Evolutionary conservation across 805 yeast species (phyloP), one percentile per base, ranked within the genome.

Genomic region (Saccharomyces kudriavzevii): DNA sequence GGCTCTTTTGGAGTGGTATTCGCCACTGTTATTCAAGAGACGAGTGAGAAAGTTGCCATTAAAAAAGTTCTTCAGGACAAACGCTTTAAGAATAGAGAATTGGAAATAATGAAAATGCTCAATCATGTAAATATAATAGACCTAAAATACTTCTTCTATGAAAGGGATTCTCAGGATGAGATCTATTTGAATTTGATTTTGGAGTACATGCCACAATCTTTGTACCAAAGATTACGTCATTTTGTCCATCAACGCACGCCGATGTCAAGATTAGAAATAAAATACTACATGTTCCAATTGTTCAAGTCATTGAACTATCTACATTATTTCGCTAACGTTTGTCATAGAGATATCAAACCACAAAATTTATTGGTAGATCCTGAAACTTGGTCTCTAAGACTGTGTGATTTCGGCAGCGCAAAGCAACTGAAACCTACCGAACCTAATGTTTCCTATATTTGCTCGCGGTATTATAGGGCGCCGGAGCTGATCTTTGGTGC

Each of bases 1-100:
- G 99, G 99, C 10, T 91, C 98, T n/a, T 94, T 94, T 74, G 99
- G 99, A 2, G 91, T 90, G 31, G 99, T 94, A n/a, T 90, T 89
- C 68, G 94, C 89, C 60, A 89, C 96, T 5, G 83, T 81, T 55
- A 75, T 94, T 43, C 66, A 80, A 56, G 90, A 92, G 17, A 77
- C 86, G 24, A 83, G 86, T 56, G 87, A 84, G 62, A 79, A 83
- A 45, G 95, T 92, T 20, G 99, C 99, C 50, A 89, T 94, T 67
- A 94, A 94, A 71, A 81, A 96, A 61, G 99, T 94, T n/a, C 77
- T 92, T 26, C 98, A 94, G 69, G 99, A 94, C 72, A 88, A 85
- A 66, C 76, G 98, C 49, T 94, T 91, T 79, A 87, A 94, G 69
- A 89, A 88, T 69, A 80, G 99, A 70, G 99, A 94, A 70, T 77